Percentiles rank a stretch among this genome's conserved stretches.
Conservation (phyloP, 179 eudicot genomes). For the Spergularia azorica region DNA sequence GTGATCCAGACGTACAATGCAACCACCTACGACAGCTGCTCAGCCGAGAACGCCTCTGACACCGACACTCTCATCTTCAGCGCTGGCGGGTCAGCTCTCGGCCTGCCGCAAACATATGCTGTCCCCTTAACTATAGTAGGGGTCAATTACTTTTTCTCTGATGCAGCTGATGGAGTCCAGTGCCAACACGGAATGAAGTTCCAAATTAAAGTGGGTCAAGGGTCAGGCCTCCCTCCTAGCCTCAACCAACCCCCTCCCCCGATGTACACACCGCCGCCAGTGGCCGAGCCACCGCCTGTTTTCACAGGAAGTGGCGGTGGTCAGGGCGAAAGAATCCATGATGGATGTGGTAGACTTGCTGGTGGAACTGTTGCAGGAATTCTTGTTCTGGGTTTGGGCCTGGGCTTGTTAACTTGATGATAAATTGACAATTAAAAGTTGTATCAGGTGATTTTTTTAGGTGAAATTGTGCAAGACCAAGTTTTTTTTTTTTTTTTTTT, state of each 20-base stretch:
- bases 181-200: slow-evolving; percentile 67
- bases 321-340: slow-evolving; percentile 33
- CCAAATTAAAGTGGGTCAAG: slow-evolving; percentile 50
- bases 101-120: slow-evolving; percentile 32
- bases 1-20: slow-evolving; percentile 64
- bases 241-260: slow-evolving; percentile 90
- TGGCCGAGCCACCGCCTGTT: slow-evolving; percentile 45
- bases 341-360: slow-evolving; percentile 4
- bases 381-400: slow-evolving; percentile 20
- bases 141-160: slow-evolving; percentile 70
- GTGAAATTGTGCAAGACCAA: background rate
- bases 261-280: slow-evolving; percentile 41
- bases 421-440: background rate
- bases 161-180: slow-evolving; percentile 53
- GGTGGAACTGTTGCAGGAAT: background rate
- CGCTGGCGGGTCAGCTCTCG: slow-evolving; percentile 40
- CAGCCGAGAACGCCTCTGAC: slow-evolving; percentile 42
- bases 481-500: background rate
- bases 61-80: slow-evolving; percentile 47
- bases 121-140: slow-evolving; percentile 59
- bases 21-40: slow-evolving; percentile 61
- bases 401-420: background rate
- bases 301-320: slow-evolving; percentile 37
- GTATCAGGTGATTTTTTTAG: background rate
- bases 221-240: slow-evolving; percentile 75